Conservation (phyloP, 164 flowering plant species). For the Paratinospora sagittata region DNA sequence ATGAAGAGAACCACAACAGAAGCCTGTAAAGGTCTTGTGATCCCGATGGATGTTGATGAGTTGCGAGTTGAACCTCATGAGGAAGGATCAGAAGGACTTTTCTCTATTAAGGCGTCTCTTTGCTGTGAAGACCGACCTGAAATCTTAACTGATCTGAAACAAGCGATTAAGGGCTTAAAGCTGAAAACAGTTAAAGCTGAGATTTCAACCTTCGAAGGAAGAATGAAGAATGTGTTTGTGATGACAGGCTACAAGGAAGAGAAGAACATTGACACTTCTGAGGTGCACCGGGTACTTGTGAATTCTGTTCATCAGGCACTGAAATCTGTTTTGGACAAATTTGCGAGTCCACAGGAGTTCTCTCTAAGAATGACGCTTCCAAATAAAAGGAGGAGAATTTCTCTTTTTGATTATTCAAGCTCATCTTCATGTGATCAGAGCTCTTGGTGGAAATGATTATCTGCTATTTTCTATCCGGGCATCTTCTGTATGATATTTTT, state of each 20-base stretch:
- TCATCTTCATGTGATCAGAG: constrained; percentile 42
- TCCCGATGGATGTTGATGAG: constrained; percentile 70
- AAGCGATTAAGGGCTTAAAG: constrained; percentile 41
- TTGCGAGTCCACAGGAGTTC: constrained; percentile 37
- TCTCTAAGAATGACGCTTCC: constrained; percentile 38
- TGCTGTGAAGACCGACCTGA: constrained; percentile 70
- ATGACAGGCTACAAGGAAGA: constrained; percentile 29
- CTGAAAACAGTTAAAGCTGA: constrained; percentile 49
- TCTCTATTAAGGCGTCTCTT: constrained; percentile 44
- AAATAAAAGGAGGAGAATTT: constrained; percentile 51
- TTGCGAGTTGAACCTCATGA: constrained; percentile 44
- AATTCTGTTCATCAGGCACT: constrained; percentile 46
- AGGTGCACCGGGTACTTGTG: constrained; percentile 26
- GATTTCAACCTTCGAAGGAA: constrained; percentile 57
- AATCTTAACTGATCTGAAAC: constrained; percentile 50
- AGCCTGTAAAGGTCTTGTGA: constrained; percentile 45
- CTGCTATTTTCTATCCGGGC: neutral
- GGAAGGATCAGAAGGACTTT: constrained; percentile 17
- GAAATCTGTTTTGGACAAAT: constrained; percentile 53
- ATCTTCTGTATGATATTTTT: neutral
- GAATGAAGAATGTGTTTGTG: constrained; percentile 50
- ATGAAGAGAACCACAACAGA: constrained; percentile 50
- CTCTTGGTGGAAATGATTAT: constrained; percentile 4
- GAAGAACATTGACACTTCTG: constrained; percentile 21
- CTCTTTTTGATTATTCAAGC: constrained; percentile 45